Evolutionary conservation across 352 stramenopile genomes (phyloP).

Genomic region (Pythium insidiosum): DNA sequence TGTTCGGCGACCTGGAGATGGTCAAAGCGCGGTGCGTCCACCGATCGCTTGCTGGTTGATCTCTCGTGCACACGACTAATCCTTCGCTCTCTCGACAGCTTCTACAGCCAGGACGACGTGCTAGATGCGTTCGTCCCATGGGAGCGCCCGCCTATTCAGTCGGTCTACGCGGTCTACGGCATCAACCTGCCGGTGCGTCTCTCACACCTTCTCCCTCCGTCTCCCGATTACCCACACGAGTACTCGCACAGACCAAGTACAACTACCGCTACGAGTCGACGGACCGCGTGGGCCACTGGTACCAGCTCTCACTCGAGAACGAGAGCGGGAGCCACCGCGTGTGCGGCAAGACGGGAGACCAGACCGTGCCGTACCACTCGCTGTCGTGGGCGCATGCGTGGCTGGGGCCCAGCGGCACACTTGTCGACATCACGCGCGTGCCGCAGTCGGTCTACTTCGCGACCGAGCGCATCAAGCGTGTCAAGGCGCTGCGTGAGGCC

Average conservation of each 20-base stretch:
- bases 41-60: not conserved
- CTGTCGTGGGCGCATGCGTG: constrained; percentile 74
- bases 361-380: constrained; percentile 73
- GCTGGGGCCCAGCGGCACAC: constrained; percentile 32
- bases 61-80: not conserved
- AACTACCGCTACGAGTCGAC: constrained; percentile 68
- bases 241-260: constrained; percentile 36
- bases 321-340: constrained; percentile 35
- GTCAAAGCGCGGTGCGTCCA: constrained; percentile 30
- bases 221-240: not conserved
- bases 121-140: constrained; percentile 49
- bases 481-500: constrained; percentile 33
- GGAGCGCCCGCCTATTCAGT: constrained; percentile 59
- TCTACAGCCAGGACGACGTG: constrained; percentile 62
- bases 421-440: constrained; percentile 59
- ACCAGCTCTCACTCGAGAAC: constrained; percentile 41
- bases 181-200: constrained; percentile 75
- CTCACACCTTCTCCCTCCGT: constrained; percentile 3
- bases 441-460: constrained; percentile 75
- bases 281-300: constrained; percentile 43
- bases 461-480: constrained; percentile 33
- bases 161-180: constrained; percentile 72
- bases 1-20: constrained; percentile 53
- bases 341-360: constrained; percentile 69
- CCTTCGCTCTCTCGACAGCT: constrained; percentile 14